These are phyloP conservation scores for Talaromyces proteolyticus DNA, from an alignment of 495 filamentous ascomycete species.

Conservation along the genomic window DNA sequence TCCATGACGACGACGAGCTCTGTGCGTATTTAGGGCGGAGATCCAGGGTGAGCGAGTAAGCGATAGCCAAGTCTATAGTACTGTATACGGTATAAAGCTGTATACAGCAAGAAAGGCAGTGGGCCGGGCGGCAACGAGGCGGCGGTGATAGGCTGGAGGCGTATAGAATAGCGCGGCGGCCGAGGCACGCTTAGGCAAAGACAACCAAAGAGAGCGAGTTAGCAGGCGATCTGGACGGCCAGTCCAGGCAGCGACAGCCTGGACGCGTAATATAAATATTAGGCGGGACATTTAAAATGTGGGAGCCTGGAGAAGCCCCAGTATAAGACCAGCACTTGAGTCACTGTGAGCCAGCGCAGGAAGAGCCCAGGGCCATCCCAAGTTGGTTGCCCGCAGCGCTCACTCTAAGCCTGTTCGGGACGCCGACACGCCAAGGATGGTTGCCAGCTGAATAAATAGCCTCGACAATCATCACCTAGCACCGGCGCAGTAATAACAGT, in stretches of 20 bases:
- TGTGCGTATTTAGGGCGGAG: no score
- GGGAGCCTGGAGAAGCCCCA: not conserved
- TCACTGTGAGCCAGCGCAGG: not conserved
- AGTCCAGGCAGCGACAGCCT: not conserved
- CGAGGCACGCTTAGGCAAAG: not conserved
- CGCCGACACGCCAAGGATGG: no score
- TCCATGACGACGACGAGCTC: conserved; percentile 12
- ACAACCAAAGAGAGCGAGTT: not conserved
- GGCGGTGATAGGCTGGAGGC: not conserved
- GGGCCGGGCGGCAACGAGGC: not conserved
- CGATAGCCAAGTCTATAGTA: not conserved
- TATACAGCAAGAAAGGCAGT: not conserved
- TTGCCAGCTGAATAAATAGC: no score
- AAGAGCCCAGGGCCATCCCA: conserved; percentile 1
- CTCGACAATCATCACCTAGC: no score
- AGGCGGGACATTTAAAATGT: not conserved
- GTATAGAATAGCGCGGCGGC: not conserved
- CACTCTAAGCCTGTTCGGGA: conserved; percentile 25
- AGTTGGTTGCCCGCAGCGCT: not conserved
- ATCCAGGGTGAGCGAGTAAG: no score
- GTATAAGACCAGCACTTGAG: not conserved
- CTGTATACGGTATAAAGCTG: conserved; percentile 16
- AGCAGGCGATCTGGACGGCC: not conserved
- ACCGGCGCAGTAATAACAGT: no score
- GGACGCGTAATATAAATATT: not conserved